A percentile compares a stretch with the other conserved stretches of the same genome.
These are phyloP conservation scores for Monosporascus sp. DNA, from an alignment of 2,329 filamentous ascomycete genomes.

Conservation along the genomic window DNA sequence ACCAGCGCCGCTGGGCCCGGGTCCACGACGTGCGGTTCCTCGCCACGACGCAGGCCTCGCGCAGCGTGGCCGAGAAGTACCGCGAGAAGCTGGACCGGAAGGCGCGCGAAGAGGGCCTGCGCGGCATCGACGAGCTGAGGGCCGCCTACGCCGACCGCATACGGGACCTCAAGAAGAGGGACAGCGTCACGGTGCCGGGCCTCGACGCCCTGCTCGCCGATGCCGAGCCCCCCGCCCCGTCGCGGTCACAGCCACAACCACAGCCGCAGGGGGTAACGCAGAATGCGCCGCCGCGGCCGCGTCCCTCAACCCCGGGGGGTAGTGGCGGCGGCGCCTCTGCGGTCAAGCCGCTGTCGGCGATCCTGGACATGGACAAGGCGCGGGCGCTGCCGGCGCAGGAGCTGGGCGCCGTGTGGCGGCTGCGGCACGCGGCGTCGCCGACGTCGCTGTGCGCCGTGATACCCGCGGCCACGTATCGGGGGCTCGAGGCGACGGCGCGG, in stretches of 20 bases:
- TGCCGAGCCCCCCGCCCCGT: conserved; percentile 19
- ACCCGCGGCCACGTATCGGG: conserved; percentile 64
- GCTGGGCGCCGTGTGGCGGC: conserved; percentile 83
- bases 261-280: conserved; percentile 16
- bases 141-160: conserved; percentile 85
- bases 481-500: conserved; percentile 67
- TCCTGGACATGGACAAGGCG: conserved; percentile 75
- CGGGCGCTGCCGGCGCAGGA: conserved; percentile 70
- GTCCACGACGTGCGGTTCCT: conserved; percentile 91
- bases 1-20: conserved; percentile 81
- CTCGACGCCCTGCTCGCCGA: conserved; percentile 27
- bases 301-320: conserved; percentile 8
- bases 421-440: conserved; percentile 70
- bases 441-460: conserved; percentile 81
- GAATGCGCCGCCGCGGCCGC: conserved; percentile 10
- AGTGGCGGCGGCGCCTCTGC: not conserved
- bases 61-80: conserved; percentile 77
- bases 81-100: conserved; percentile 77
- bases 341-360: conserved; percentile 44
- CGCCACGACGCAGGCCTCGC: conserved; percentile 66
- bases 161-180: conserved; percentile 60
- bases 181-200: conserved; percentile 46
- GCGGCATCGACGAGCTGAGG: conserved; percentile 70
- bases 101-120: conserved; percentile 66
- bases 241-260: conserved; percentile 29